Evolutionary conservation across 2,329 filamentous ascomycete genomes (phyloP).

Genomic region (Pseudogymnoascus sp.): DNA sequence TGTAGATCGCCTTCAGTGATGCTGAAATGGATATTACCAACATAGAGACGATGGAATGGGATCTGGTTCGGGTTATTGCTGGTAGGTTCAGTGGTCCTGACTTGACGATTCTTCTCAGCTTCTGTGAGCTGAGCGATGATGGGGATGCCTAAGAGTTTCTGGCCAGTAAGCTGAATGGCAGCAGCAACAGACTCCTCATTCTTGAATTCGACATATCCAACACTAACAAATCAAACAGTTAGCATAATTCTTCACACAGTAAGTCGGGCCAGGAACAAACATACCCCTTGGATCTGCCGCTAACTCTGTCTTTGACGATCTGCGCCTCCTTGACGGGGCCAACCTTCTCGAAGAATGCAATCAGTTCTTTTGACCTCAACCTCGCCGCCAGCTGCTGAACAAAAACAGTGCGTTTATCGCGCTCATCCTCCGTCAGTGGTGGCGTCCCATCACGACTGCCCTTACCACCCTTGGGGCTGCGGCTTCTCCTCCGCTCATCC

Average conservation of each 20-base stretch:
- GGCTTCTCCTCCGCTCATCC: constrained; percentile 32
- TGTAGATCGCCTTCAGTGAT: constrained; percentile 94
- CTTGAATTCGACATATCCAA: constrained; percentile 99
- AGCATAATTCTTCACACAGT: constrained; percentile 26
- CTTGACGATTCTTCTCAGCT: constrained; percentile 98
- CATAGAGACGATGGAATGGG: constrained; percentile 95
- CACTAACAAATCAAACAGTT: constrained; percentile 48
- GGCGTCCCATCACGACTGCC: constrained; percentile 50
- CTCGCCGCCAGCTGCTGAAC: constrained; percentile 96
- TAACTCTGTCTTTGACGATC: constrained; percentile 96
- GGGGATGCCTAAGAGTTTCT: constrained; percentile 96
- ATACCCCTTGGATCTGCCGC: constrained; percentile 94
- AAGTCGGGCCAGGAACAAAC: constrained; percentile 26
- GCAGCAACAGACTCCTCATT: constrained; percentile 87
- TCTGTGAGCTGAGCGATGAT: constrained; percentile 98
- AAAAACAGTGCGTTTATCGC: constrained; percentile 93
- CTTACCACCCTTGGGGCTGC: constrained; percentile 32
- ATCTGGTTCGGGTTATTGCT: constrained; percentile 70
- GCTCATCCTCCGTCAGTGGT: constrained; percentile 85
- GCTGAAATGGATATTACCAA: constrained; percentile 99
- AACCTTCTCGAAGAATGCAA: constrained; percentile 91
- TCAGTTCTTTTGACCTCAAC: constrained; percentile 84
- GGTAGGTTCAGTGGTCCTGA: constrained; percentile 67
- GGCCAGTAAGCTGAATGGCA: constrained; percentile 95
- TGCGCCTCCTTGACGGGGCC: constrained; percentile 94